These are phyloP conservation scores for Rhytidiadelphus loreus DNA, from an alignment of 225 moss, liverwort and hornwort genomes.

Conservation along the genomic window DNA sequence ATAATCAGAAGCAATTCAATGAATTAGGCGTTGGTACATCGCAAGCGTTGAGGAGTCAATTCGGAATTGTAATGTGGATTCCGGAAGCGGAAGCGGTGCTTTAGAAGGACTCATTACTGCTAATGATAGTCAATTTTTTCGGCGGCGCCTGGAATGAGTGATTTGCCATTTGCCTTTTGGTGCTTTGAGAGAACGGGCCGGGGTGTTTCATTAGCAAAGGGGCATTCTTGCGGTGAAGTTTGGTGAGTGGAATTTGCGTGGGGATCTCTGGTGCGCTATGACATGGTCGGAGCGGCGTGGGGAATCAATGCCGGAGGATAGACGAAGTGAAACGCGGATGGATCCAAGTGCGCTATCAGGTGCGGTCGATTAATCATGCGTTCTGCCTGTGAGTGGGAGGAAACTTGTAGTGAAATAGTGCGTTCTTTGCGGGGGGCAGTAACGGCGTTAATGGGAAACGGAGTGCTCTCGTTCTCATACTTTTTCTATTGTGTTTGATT, in stretches of 20 bases:
- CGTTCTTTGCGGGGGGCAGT: not conserved
- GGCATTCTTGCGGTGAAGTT: not conserved
- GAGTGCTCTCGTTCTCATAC: not conserved
- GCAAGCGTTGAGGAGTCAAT: not conserved
- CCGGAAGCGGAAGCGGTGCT: not conserved
- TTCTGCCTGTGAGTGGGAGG: not conserved
- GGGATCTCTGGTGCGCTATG: not conserved
- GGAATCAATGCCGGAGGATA: not conserved
- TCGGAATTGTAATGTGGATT: not conserved
- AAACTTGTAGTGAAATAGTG: not conserved
- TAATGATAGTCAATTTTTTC: not conserved
- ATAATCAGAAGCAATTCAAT: not conserved
- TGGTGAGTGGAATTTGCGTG: not conserved
- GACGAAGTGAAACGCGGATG: not conserved
- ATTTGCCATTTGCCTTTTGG: not conserved
- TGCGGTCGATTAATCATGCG: not conserved
- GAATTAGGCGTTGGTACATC: not conserved
- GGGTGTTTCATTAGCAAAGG: not conserved
- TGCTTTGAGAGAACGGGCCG: not conserved
- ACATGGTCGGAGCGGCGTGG: not conserved
- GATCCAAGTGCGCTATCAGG: not conserved
- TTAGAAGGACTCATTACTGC: not conserved
- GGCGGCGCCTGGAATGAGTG: not conserved
- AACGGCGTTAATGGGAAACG: not conserved
- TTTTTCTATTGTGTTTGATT: not conserved